A percentile compares a stretch with the other conserved stretches of the same genome.
These are phyloP conservation scores for Oryza meyeriana DNA, from an alignment of 176 grass and related monocot genomes.

Conservation along the genomic window DNA sequence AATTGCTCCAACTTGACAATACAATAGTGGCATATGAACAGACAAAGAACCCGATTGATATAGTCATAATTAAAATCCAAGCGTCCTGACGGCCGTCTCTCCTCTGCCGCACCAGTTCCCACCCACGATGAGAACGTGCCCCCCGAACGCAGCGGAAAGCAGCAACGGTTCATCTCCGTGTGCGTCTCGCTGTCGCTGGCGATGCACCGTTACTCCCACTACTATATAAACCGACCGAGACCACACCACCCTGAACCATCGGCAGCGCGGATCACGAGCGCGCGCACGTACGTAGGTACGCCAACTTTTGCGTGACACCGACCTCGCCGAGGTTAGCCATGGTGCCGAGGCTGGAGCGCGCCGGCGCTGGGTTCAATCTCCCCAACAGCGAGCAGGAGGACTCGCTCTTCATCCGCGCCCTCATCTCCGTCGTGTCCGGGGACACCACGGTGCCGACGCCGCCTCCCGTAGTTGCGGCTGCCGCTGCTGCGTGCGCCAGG, in stretches of 20 bases:
- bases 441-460: slow-evolving; percentile 10
- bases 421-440: slow-evolving; percentile 69
- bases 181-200: background rate
- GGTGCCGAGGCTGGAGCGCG: slow-evolving; percentile 48
- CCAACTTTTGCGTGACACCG: background rate
- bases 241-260: background rate
- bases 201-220: background rate
- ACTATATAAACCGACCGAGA: background rate
- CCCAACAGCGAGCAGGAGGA: slow-evolving; percentile 73
- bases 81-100: background rate
- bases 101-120: background rate
- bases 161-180: slow-evolving; percentile 8
- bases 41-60: background rate
- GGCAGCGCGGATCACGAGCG: background rate
- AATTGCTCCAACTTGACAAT: too few relatives aligned
- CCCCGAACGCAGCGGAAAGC: too few relatives aligned
- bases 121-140: background rate
- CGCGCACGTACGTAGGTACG: background rate
- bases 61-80: background rate
- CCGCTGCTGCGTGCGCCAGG: slow-evolving; percentile 12
- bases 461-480: background rate
- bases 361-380: slow-evolving; percentile 44
- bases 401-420: slow-evolving; percentile 65
- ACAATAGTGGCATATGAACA: background rate
- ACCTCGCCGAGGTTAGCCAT: slow-evolving; percentile 26